These are phyloP conservation scores for Fusarium sulawesiense DNA, from an alignment of 2,329 filamentous ascomycete species.

Conservation along the genomic window DNA sequence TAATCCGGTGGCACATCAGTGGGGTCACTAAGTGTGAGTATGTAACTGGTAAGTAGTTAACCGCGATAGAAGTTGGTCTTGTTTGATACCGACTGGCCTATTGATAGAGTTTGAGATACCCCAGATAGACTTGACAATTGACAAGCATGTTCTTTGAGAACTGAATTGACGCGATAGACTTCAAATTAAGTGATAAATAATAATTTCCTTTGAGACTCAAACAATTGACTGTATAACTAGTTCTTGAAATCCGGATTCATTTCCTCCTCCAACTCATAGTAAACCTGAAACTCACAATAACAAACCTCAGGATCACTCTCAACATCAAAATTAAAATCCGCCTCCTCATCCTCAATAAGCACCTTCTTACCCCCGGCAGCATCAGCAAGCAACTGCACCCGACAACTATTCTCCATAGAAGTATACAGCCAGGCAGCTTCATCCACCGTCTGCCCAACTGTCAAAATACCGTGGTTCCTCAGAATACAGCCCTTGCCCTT, in stretches of 20 bases:
- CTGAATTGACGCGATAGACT: not conserved
- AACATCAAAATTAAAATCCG: slow-evolving; percentile 50
- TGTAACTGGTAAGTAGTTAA: too few relatives aligned
- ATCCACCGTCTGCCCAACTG: slow-evolving; percentile 76
- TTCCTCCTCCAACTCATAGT: slow-evolving; percentile 45
- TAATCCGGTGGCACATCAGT: not conserved
- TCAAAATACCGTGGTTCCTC: slow-evolving; percentile 77
- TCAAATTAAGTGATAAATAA: not conserved
- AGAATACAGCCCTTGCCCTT: slow-evolving; percentile 71
- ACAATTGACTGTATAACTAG: not conserved
- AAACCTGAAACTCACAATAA: slow-evolving; percentile 46
- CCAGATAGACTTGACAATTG: not conserved
- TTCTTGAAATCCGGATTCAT: slow-evolving; percentile 42
- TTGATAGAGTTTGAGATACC: not conserved
- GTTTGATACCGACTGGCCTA: not conserved
- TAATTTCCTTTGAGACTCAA: not conserved
- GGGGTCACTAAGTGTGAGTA: too few relatives aligned
- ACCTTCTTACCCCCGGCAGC: slow-evolving; percentile 50
- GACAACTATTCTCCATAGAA: slow-evolving; percentile 73
- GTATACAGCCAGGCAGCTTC: slow-evolving; percentile 78
- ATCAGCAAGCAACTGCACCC: slow-evolving; percentile 50
- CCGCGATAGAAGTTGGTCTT: not conserved
- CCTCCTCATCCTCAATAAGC: slow-evolving; percentile 56
- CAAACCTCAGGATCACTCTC: slow-evolving; percentile 45
- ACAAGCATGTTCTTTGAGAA: not conserved